A percentile compares a stretch with the other conserved stretches of the same genome.
phyloP scores from a whole-genome alignment of 768 basidiomycete genomes.

The Leccinum boreale region DNA sequence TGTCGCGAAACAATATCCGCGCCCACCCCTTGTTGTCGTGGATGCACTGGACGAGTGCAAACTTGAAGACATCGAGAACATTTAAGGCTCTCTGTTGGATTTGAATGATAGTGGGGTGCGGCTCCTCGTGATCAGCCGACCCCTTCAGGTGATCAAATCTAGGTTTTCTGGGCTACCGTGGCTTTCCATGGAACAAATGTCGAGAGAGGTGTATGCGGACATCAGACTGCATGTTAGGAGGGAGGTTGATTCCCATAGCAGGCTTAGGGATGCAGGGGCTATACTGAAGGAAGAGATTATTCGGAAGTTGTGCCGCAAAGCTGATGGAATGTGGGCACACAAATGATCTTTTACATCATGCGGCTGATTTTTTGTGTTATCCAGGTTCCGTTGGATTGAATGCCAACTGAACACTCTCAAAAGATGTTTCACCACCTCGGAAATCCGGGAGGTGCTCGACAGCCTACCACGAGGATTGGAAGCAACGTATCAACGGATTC shows the following conservation, averaged over 20 bases:
- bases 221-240: constrained; percentile 4
- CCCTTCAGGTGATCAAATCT: constrained; percentile 6
- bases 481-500: background rate
- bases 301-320: background rate
- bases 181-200: background rate
- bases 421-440: background rate
- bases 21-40: constrained; percentile 4
- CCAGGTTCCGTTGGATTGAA: background rate
- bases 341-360: background rate
- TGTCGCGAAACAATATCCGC: background rate
- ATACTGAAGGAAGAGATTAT: constrained; percentile 6
- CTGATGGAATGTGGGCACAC: constrained; percentile 12
- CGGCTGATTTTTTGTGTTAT: background rate
- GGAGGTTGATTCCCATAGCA: constrained; percentile 5
- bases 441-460: background rate
- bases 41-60: constrained; percentile 19
- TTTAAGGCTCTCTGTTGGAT: background rate
- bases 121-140: constrained; percentile 5
- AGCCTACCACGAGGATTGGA: too few species aligned
- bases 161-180: background rate
- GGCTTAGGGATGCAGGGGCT: background rate
- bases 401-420: background rate
- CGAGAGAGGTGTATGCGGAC: constrained; percentile 3
- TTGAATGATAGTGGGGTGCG: background rate
- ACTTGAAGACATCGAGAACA: background rate